Percentiles rank a stretch among this genome's conserved stretches.
phyloP scores from a whole-genome alignment of 148 eudicot species.

The Rhododendron simsii region DNA sequence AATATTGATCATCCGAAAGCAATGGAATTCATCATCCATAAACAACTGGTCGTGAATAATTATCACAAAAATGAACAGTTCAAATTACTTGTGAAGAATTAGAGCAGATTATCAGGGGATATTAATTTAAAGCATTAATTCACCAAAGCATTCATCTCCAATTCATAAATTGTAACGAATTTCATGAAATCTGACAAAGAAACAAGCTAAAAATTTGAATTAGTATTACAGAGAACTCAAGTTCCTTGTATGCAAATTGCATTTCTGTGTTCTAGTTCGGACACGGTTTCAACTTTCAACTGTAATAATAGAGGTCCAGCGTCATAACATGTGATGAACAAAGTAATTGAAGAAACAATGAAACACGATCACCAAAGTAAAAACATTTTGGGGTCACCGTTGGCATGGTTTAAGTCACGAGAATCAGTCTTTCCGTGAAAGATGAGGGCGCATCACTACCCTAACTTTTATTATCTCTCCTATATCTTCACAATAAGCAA shows the following conservation, averaged over 20 bases:
- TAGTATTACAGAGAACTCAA: not conserved
- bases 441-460: not conserved
- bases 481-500: not conserved
- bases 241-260: not conserved
- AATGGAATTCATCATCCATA: not conserved
- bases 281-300: not conserved
- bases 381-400: not conserved
- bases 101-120: not conserved
- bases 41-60: not conserved
- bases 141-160: not conserved
- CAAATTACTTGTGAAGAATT: not conserved
- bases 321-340: not conserved
- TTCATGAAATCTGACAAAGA: not conserved
- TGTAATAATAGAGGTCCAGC: not conserved
- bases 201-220: not conserved
- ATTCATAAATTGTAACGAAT: not conserved
- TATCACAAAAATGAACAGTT: not conserved
- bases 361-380: not conserved
- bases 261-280: not conserved
- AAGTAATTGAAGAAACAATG: not conserved
- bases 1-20: not conserved
- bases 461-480: not conserved
- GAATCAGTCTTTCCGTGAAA: not conserved
- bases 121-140: not conserved
- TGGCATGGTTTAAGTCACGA: not conserved